These are phyloP conservation scores for Penicillium antarcticum DNA, from an alignment of 495 filamentous ascomycete species.

Conservation along the genomic window DNA sequence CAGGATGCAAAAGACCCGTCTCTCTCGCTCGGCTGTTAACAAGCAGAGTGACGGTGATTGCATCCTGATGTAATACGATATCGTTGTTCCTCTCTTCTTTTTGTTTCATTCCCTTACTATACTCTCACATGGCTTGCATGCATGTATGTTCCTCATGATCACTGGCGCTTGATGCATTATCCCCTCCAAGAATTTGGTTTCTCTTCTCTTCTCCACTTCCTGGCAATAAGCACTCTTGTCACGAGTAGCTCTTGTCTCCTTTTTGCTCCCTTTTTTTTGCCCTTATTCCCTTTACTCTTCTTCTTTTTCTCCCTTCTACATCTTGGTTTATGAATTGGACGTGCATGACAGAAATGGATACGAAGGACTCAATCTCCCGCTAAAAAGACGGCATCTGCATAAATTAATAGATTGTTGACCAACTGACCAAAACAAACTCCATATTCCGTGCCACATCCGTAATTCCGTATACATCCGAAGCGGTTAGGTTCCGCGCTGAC, in stretches of 20 bases:
- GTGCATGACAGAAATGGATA: slow-evolving; percentile 1
- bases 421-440: background rate
- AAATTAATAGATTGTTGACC: slow-evolving; percentile 6
- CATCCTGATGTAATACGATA: slow-evolving; percentile 62
- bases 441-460: slow-evolving; percentile 4
- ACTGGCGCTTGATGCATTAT: slow-evolving; percentile 11
- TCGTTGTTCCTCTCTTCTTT: background rate
- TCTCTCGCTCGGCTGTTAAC: slow-evolving; percentile 77
- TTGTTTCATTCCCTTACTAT: background rate
- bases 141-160: slow-evolving; percentile 16
- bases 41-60: slow-evolving; percentile 84
- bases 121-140: slow-evolving; percentile 1
- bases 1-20: slow-evolving; percentile 70
- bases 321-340: background rate
- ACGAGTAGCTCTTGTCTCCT: background rate
- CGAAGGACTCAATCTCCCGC: background rate
- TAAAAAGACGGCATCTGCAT: background rate
- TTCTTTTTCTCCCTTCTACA: background rate
- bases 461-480: background rate
- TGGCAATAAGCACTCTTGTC: too few species aligned
- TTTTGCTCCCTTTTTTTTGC: background rate
- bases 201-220: background rate
- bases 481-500: slow-evolving; percentile 30
- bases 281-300: background rate
- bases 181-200: background rate